Percentiles rank a stretch among this genome's conserved stretches.
Conservation (phyloP, 1,139 yeast species). For the Pichia kudriavzevii region DNA sequence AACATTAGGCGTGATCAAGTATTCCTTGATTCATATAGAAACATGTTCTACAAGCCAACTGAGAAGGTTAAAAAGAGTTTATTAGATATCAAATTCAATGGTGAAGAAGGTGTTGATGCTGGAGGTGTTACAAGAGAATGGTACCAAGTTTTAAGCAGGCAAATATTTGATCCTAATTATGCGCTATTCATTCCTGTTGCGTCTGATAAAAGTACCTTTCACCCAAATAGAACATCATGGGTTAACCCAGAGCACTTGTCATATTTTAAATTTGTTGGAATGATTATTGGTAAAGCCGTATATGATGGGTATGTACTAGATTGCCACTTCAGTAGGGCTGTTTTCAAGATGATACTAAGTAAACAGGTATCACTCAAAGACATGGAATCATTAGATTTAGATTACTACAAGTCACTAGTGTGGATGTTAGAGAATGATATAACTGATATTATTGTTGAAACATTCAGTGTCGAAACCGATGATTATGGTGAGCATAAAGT, state of each 20-base stretch:
- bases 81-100: slow-evolving; percentile 74
- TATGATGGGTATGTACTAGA: slow-evolving; percentile 82
- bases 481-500: slow-evolving; percentile 81
- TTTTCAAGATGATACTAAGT: slow-evolving; percentile 80
- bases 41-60: slow-evolving; percentile 71
- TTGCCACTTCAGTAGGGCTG: slow-evolving; percentile 93
- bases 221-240: slow-evolving; percentile 89
- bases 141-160: slow-evolving; percentile 91
- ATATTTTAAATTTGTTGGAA: slow-evolving; percentile 90
- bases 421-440: slow-evolving; percentile 98
- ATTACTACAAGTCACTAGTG: slow-evolving; percentile 80
- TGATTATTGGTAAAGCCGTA: slow-evolving; percentile 91
- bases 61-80: slow-evolving; percentile 71
- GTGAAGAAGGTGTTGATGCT: slow-evolving; percentile 96
- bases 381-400: slow-evolving; percentile 90
- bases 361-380: slow-evolving; percentile 81
- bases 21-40: slow-evolving; percentile 81
- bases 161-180: slow-evolving; percentile 95
- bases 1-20: slow-evolving; percentile 84
- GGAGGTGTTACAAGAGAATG: slow-evolving; percentile 98
- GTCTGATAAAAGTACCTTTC: slow-evolving; percentile 88
- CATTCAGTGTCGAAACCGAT: slow-evolving; percentile 87
- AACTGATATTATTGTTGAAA: slow-evolving; percentile 94
- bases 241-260: slow-evolving; percentile 90
- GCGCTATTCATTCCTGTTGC: slow-evolving; percentile 91